These are phyloP conservation scores for Phoenix dactylifera DNA, from an alignment of 176 grass and related monocot genomes.

Conservation along the genomic window DNA sequence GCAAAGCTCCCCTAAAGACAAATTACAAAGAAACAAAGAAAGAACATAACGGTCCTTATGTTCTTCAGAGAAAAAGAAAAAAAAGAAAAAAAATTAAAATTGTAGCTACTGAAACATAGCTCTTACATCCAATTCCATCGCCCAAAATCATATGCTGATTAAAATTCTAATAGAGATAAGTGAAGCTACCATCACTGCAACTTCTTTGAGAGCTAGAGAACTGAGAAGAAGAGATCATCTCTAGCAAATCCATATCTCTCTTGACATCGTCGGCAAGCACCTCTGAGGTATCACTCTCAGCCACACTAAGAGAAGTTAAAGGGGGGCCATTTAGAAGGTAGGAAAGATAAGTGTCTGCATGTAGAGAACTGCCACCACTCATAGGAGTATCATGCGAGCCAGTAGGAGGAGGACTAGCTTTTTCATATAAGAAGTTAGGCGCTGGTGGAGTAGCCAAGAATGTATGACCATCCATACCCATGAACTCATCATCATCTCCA, in stretches of 20 bases:
- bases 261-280: not conserved
- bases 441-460: not conserved
- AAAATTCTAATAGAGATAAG: not conserved
- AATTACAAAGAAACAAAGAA: too few species aligned
- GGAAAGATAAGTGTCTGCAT: slow-evolving; percentile 2
- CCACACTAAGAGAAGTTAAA: not conserved
- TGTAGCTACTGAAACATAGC: too few species aligned
- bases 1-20: too few species aligned
- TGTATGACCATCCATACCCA: not conserved
- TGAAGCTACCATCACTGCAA: slow-evolving; percentile 14
- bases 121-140: too few species aligned
- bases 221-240: slow-evolving; percentile 32
- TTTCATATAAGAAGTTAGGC: not conserved
- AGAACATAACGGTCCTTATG: too few species aligned
- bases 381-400: not conserved
- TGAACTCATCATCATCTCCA: not conserved
- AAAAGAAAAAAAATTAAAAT: too few species aligned
- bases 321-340: slow-evolving; percentile 4
- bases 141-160: too few species aligned
- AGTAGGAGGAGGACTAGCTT: not conserved
- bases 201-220: slow-evolving; percentile 7
- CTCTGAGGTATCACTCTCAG: not conserved
- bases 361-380: too few species aligned
- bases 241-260: slow-evolving; percentile 42
- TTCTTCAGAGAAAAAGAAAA: too few species aligned